Evolutionary conservation across 2,329 filamentous ascomycete genomes (phyloP).

Genomic region (Phyllosticta capitalensis): DNA sequence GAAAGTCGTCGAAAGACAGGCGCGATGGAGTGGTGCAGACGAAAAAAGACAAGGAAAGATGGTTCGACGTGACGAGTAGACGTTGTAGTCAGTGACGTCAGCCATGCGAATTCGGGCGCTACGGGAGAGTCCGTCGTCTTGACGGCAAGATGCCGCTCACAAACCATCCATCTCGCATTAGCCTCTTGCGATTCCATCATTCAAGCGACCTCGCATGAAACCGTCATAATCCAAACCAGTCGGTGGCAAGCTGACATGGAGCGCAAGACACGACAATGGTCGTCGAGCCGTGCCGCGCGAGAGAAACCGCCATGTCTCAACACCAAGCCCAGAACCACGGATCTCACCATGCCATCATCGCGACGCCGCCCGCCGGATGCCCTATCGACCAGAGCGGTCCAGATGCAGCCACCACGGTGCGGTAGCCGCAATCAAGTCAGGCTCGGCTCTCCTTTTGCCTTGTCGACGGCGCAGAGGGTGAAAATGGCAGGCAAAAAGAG

Average conservation of each 20-base stretch:
- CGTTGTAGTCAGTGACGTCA: background rate
- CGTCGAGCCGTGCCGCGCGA: background rate
- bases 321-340: background rate
- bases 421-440: background rate
- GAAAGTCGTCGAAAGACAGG: background rate
- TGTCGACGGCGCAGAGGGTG: background rate
- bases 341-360: background rate
- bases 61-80: background rate
- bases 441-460: background rate
- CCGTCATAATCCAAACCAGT: background rate
- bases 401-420: background rate
- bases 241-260: background rate
- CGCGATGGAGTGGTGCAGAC: background rate
- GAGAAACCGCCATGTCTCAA: background rate
- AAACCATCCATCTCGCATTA: background rate
- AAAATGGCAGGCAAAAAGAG: background rate
- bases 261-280: background rate
- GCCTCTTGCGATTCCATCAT: background rate
- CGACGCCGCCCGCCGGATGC: background rate
- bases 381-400: background rate
- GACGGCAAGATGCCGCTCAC: background rate
- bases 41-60: background rate
- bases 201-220: background rate
- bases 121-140: background rate
- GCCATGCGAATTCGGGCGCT: background rate